Evolutionary conservation across 192 early-diverging fungal genomes (phyloP).

Genomic region (Entomortierella parvispora): DNA sequence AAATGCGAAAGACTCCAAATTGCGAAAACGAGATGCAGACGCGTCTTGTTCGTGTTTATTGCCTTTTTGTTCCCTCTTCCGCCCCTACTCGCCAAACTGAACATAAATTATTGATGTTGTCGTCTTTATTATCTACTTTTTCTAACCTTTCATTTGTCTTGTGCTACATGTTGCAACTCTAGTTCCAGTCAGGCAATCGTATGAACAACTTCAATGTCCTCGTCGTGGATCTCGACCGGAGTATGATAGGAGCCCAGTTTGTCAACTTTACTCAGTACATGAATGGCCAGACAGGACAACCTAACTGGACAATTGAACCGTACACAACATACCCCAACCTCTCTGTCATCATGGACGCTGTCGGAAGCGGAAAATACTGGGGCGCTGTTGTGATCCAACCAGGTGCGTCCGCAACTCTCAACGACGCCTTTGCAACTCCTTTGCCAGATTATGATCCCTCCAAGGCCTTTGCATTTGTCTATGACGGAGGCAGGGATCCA

Average conservation of each 20-base stretch:
- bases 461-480: constrained; percentile 31
- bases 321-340: constrained; percentile 8
- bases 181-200: constrained; percentile 21
- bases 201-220: constrained; percentile 29
- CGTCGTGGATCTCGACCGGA: constrained; percentile 39
- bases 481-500: constrained; percentile 38
- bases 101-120: too few relatives aligned
- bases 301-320: constrained; percentile 15
- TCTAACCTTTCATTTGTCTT: neutral
- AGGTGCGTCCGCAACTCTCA: constrained; percentile 27
- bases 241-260: constrained; percentile 32
- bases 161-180: neutral
- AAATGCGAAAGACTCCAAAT: too few relatives aligned
- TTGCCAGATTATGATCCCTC: constrained; percentile 28
- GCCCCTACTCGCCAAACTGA: too few relatives aligned
- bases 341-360: constrained; percentile 3
- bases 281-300: constrained; percentile 20
- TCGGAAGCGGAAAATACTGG: constrained; percentile 29
- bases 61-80: neutral
- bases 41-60: neutral
- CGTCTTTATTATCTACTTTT: neutral
- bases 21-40: too few relatives aligned
- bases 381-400: constrained; percentile 37
- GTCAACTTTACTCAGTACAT: constrained; percentile 17
- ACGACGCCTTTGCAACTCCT: neutral